These are phyloP conservation scores for Ascomycota sp. DNA, from an alignment of 2,329 filamentous ascomycete species.

Conservation along the genomic window DNA sequence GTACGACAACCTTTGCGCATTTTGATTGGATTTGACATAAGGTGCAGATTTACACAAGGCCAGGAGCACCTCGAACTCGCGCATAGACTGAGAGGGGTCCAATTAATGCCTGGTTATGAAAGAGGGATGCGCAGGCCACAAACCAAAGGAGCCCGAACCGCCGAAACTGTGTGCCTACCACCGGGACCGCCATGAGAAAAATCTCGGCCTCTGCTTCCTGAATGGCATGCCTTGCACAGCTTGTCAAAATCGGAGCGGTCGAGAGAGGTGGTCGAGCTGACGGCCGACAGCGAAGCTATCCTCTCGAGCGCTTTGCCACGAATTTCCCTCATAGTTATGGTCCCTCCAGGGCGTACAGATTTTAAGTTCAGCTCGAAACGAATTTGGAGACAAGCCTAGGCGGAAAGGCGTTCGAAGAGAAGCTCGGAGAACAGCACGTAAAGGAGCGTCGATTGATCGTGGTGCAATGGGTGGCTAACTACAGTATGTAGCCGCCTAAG, in stretches of 20 bases:
- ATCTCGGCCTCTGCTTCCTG: slow-evolving; percentile 21
- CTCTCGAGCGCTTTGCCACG: slow-evolving; percentile 43
- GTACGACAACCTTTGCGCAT: slow-evolving; percentile 56
- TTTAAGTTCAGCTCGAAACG: too few species aligned
- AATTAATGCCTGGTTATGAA: slow-evolving; percentile 1
- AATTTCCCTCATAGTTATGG: slow-evolving; percentile 30
- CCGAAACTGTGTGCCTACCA: slow-evolving; percentile 16
- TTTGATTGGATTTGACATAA: slow-evolving; percentile 45
- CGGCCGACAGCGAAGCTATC: slow-evolving; percentile 41
- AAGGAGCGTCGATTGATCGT: too few species aligned
- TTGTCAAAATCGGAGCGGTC: slow-evolving; percentile 43
- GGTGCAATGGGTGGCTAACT: too few species aligned
- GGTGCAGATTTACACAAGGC: slow-evolving; percentile 83
- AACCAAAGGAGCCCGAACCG: slow-evolving; percentile 42
- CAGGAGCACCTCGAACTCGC: slow-evolving; percentile 80
- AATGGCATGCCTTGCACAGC: slow-evolving; percentile 36
- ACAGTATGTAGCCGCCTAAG: too few species aligned
- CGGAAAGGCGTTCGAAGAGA: not conserved
- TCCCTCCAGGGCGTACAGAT: not conserved
- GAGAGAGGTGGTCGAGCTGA: slow-evolving; percentile 29
- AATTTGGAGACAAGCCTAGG: too few species aligned
- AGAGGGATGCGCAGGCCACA: slow-evolving; percentile 2
- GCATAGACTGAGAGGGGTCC: slow-evolving; percentile 39
- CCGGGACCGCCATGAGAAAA: slow-evolving; percentile 25
- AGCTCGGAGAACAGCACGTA: too few species aligned